Evolutionary conservation across 192 early-diverging fungal genomes (phyloP).

Genomic region (Backusella parvicylindrica): DNA sequence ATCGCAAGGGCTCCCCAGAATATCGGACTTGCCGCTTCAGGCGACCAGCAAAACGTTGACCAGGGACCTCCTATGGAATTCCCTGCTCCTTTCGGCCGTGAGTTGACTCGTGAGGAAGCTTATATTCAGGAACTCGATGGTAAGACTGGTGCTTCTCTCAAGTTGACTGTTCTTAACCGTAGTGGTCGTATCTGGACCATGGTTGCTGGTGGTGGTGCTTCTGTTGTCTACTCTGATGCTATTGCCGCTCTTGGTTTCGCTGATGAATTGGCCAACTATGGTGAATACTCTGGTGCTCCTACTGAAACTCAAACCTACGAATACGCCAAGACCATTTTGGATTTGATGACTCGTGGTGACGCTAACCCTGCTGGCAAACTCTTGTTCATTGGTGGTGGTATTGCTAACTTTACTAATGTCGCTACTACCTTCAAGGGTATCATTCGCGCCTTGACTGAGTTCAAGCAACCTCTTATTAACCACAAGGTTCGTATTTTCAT

Average conservation of each 20-base stretch:
- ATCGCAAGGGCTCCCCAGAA: slow-evolving; percentile 67
- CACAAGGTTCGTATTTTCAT: slow-evolving; percentile 95
- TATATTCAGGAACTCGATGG: slow-evolving; percentile 97
- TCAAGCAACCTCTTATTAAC: slow-evolving; percentile 79
- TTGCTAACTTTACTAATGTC: slow-evolving; percentile 99
- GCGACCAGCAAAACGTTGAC: slow-evolving; percentile 43
- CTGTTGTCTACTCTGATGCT: slow-evolving; percentile 97
- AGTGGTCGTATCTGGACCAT: slow-evolving; percentile 98
- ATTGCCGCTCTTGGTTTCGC: slow-evolving; percentile 97
- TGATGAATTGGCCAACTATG: slow-evolving; percentile 97
- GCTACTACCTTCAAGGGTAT: slow-evolving; percentile 99
- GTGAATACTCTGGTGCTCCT: slow-evolving; percentile 99
- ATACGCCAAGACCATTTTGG: slow-evolving; percentile 97
- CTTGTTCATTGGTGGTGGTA: slow-evolving; percentile 98
- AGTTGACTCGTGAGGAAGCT: slow-evolving; percentile 94
- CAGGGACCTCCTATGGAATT: slow-evolving; percentile 91
- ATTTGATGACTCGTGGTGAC: slow-evolving; percentile 92
- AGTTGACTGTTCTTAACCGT: slow-evolving; percentile 95
- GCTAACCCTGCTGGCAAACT: slow-evolving; percentile 89
- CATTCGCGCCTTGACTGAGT: slow-evolving; percentile 91
- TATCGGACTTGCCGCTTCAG: slow-evolving; percentile 36
- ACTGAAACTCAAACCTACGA: slow-evolving; percentile 99
- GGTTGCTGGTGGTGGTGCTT: slow-evolving; percentile 99
- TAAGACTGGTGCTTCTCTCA: slow-evolving; percentile 98
- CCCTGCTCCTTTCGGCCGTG: slow-evolving; percentile 97